Evolutionary conservation across 345 rosid species (phyloP), one percentile per base, ranked within the genome.

Genomic region (Anacardium occidentale): DNA sequence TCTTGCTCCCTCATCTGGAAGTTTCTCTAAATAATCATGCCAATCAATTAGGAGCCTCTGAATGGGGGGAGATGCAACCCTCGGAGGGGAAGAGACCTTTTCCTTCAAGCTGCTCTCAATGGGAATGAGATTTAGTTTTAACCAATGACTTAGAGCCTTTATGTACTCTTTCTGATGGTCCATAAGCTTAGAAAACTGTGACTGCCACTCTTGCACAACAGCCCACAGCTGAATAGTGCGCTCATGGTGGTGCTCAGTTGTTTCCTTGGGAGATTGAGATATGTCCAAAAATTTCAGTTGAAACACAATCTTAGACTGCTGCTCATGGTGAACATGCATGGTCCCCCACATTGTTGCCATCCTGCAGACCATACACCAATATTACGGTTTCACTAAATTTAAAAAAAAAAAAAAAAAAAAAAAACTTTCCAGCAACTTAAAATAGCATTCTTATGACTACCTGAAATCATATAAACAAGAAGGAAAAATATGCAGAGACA

Each of bases 281-380:
- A 64, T 48, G 40, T 91, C 88, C 69, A 91, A 37, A 34, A 85
- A 57, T 75, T 34, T 77, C 74, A 92, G 70, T 22, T 76, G 66
- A 47, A 22, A 52, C 53, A 78, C 91, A 66, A 79, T 80, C 74
- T 53, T 82, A 0, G 51, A 81, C 80, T 95, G 99, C 71, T 57
- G 77, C 56, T 88, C 85, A 44, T 92, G 97, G 61, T 89, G 90
- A 68, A 0, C 34, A 75, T 56, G 85, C 97, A 95, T 92, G 75
- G 82, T 69, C 5, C 75, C 90, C 99, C 99, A 95, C 99, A 92
- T 95, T 34, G 52, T 79, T 0, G 87, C 89, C 99, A 95, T 91
- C 82, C 99, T 95, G 81, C 77, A 84, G 77, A 66, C 21, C 62
- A 56, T 4, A n/a, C 25, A 65, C 21, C 47, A 63, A 5, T 37